These are phyloP conservation scores for Ascochyta fabae DNA, from an alignment of 2,329 filamentous ascomycete genomes.

Conservation along the genomic window DNA sequence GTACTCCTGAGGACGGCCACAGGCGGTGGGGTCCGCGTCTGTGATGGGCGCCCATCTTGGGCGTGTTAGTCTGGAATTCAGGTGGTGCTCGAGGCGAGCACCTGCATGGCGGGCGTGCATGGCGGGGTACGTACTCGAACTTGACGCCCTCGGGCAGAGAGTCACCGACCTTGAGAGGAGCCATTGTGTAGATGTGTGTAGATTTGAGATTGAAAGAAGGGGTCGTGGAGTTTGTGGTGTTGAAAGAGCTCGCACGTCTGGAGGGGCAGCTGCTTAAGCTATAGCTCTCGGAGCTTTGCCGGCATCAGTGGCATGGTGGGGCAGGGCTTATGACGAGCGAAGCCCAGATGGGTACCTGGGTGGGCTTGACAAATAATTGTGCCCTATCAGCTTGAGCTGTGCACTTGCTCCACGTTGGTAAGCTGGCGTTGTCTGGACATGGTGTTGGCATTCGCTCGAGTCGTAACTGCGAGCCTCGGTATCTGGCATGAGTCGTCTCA, in stretches of 20 bases:
- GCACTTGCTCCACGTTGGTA: conserved; percentile 2
- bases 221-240: conserved; percentile 1
- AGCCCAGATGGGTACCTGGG: conserved; percentile 13
- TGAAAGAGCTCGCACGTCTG: conserved; percentile 8
- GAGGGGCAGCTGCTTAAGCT: conserved; percentile 20
- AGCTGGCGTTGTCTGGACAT: conserved; percentile 11
- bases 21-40: conserved; percentile 73
- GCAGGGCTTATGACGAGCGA: conserved; percentile 12
- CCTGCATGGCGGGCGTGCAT: background rate
- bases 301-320: conserved; percentile 10
- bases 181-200: conserved; percentile 52
- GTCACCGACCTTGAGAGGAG: conserved; percentile 80
- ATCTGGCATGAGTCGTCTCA: background rate
- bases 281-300: conserved; percentile 15
- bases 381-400: conserved; percentile 5
- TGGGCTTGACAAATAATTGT: conserved; percentile 19
- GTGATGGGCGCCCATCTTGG: conserved; percentile 78
- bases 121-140: conserved; percentile 67
- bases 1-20: conserved; percentile 79
- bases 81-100: conserved; percentile 5
- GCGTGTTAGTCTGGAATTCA: background rate
- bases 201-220: background rate
- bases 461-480: conserved; percentile 1
- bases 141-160: conserved; percentile 79
- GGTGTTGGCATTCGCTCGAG: conserved; percentile 1